Conservation (phyloP, 305 asterid genomes). For the Fraxinus baroniana region DNA sequence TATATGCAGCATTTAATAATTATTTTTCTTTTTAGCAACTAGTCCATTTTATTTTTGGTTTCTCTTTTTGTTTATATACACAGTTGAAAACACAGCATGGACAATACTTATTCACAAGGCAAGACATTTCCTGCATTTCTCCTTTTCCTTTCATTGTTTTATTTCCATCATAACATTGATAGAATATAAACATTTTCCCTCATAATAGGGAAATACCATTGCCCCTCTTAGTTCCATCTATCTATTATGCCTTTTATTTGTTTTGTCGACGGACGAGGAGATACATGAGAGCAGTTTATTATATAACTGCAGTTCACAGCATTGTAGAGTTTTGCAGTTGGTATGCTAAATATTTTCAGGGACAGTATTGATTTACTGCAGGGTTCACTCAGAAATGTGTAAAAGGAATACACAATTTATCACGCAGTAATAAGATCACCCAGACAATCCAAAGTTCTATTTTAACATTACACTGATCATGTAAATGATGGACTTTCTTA, state of each 20-base stretch:
- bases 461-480: not conserved
- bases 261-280: not conserved
- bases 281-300: not conserved
- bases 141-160: not conserved
- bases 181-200: not conserved
- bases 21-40: not conserved
- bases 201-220: not conserved
- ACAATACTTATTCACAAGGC: slow-evolving; percentile 2
- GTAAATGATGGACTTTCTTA: slow-evolving; percentile 40
- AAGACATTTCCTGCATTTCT: not conserved
- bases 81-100: not conserved
- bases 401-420: not conserved
- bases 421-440: not conserved
- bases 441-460: not conserved
- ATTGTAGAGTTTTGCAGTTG: not conserved
- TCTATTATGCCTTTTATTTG: not conserved
- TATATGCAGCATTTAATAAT: not conserved
- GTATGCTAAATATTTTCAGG: not conserved
- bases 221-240: not conserved
- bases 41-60: not conserved
- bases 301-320: not conserved
- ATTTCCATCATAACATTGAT: not conserved
- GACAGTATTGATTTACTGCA: not conserved
- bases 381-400: not conserved
- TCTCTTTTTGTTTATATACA: not conserved